A percentile compares a stretch with the other conserved stretches of the same genome.
These are phyloP conservation scores for Aspergillus sparsus DNA, from an alignment of 495 filamentous ascomycete species.

Conservation along the genomic window DNA sequence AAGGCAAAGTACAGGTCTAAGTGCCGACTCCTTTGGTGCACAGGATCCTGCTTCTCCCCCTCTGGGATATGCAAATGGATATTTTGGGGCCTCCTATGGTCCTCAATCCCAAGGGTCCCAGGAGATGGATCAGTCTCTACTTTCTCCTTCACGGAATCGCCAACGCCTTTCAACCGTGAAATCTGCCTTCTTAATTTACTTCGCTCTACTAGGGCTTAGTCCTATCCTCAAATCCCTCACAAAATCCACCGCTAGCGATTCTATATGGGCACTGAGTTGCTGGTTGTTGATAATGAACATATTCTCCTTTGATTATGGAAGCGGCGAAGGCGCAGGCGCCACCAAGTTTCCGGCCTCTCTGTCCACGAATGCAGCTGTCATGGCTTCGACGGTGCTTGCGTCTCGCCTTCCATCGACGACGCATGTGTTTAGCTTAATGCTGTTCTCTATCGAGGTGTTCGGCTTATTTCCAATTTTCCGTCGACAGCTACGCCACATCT, in stretches of 20 bases:
- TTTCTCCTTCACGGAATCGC: constrained; percentile 61
- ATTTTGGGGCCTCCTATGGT: background rate
- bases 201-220: constrained; percentile 81
- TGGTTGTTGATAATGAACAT: constrained; percentile 94
- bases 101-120: constrained; percentile 20
- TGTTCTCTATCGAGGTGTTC: constrained; percentile 97
- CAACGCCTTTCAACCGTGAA: constrained; percentile 75
- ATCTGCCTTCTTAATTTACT: constrained; percentile 92
- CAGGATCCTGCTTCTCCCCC: constrained; percentile 22
- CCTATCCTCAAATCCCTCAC: constrained; percentile 95
- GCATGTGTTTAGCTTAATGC: constrained; percentile 91
- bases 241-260: constrained; percentile 82
- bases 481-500: constrained; percentile 77
- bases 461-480: constrained; percentile 95
- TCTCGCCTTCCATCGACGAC: constrained; percentile 83
- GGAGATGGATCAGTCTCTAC: constrained; percentile 28
- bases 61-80: constrained; percentile 14
- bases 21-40: constrained; percentile 22
- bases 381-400: constrained; percentile 91
- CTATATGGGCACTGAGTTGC: constrained; percentile 94
- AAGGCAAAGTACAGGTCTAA: constrained; percentile 24
- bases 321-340: constrained; percentile 51
- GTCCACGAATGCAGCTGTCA: constrained; percentile 91
- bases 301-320: constrained; percentile 94
- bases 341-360: constrained; percentile 78